Conservation (phyloP, 2,329 filamentous ascomycete genomes). For the Scedosporium aurantiacum region DNA sequence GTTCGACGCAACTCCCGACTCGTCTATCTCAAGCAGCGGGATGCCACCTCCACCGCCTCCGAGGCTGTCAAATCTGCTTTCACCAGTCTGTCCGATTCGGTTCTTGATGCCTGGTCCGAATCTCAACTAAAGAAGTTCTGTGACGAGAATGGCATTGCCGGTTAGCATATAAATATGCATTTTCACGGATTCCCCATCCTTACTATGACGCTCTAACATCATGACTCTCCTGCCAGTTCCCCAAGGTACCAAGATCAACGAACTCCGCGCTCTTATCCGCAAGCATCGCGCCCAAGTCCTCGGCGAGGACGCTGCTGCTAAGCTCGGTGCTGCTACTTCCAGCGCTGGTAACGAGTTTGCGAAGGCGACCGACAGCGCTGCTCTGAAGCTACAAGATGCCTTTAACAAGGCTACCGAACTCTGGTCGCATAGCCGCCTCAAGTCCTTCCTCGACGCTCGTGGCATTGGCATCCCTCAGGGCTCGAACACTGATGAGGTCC, state of each 20-base stretch:
- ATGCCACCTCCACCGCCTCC: slow-evolving; percentile 47
- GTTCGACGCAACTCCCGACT: slow-evolving; percentile 86
- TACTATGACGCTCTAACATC: background rate
- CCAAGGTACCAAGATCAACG: slow-evolving; percentile 82
- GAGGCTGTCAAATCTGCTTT: slow-evolving; percentile 60
- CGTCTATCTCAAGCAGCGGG: slow-evolving; percentile 57
- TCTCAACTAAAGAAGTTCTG: slow-evolving; percentile 81
- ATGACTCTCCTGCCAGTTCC: slow-evolving; percentile 29
- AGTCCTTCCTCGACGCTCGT: slow-evolving; percentile 67
- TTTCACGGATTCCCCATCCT: background rate
- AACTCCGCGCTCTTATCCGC: slow-evolving; percentile 79
- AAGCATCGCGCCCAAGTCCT: slow-evolving; percentile 69
- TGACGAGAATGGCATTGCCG: slow-evolving; percentile 72
- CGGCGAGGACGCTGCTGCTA: slow-evolving; percentile 50
- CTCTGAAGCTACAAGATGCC: slow-evolving; percentile 49
- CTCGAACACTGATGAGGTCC: slow-evolving; percentile 60
- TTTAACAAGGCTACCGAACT: slow-evolving; percentile 51
- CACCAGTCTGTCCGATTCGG: slow-evolving; percentile 64
- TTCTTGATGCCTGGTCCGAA: slow-evolving; percentile 87
- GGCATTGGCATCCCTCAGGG: slow-evolving; percentile 64
- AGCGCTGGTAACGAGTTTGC: slow-evolving; percentile 67
- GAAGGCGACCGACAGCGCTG: slow-evolving; percentile 60
- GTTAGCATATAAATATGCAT: slow-evolving; percentile 15
- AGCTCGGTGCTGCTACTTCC: slow-evolving; percentile 61
- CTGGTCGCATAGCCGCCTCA: slow-evolving; percentile 70